Evolutionary conservation across 2,329 filamentous ascomycete species (phyloP).

Genomic region (Ilyonectria destructans): DNA sequence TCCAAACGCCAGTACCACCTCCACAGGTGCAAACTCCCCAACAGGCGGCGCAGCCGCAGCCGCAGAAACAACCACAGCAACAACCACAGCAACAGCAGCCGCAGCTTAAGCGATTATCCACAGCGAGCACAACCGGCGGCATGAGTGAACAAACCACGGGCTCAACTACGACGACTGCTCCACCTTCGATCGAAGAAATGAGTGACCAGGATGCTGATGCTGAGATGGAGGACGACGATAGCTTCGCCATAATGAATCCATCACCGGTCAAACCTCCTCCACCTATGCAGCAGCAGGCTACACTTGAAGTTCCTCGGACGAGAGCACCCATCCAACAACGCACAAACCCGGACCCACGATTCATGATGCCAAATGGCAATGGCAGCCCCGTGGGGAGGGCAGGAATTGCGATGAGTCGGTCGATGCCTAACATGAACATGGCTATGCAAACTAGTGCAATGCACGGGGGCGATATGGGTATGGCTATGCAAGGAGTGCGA

Average conservation of each 20-base stretch:
- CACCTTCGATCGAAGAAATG: slow-evolving; percentile 63
- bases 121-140: slow-evolving; percentile 55
- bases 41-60: slow-evolving; percentile 21
- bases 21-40: slow-evolving; percentile 35
- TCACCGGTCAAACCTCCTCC: slow-evolving; percentile 58
- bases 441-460: slow-evolving; percentile 58
- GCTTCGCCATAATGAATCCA: slow-evolving; percentile 66
- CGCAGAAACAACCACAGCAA: slow-evolving; percentile 42
- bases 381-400: slow-evolving; percentile 54
- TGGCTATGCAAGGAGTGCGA: slow-evolving; percentile 64
- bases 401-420: slow-evolving; percentile 60
- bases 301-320: slow-evolving; percentile 62
- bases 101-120: slow-evolving; percentile 51
- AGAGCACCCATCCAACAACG: slow-evolving; percentile 57
- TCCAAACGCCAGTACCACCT: slow-evolving; percentile 38
- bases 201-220: slow-evolving; percentile 63
- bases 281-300: slow-evolving; percentile 58
- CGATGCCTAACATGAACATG: slow-evolving; percentile 65
- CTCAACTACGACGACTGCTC: slow-evolving; percentile 55
- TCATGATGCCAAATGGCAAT: slow-evolving; percentile 61
- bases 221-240: slow-evolving; percentile 74
- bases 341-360: slow-evolving; percentile 56
- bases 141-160: slow-evolving; percentile 54
- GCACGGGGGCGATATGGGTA: slow-evolving; percentile 62
- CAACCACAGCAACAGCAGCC: slow-evolving; percentile 39